phyloP scores from a whole-genome alignment of 2,329 filamentous ascomycete species.

The Metarhizium guizhouense region DNA sequence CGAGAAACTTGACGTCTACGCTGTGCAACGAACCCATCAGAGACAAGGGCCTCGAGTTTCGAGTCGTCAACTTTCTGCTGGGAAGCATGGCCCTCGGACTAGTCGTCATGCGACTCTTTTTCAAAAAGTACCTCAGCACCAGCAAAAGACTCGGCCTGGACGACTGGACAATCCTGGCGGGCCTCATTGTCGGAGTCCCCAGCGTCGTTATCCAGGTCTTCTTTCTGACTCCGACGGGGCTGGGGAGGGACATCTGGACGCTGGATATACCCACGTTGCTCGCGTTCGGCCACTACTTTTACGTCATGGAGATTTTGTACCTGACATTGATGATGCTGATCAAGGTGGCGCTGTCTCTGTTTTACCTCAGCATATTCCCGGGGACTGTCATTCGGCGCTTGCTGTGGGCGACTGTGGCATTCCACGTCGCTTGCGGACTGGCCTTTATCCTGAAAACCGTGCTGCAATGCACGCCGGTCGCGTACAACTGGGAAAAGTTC shows the following conservation, averaged over 20 bases:
- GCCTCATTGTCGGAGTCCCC: neutral
- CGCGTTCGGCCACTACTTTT: slow-evolving; percentile 15
- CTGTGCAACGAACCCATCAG: too few relatives aligned
- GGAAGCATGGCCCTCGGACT: too few relatives aligned
- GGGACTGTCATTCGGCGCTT: slow-evolving; percentile 21
- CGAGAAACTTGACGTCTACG: too few relatives aligned
- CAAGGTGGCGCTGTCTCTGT: slow-evolving; percentile 37
- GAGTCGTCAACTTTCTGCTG: too few relatives aligned
- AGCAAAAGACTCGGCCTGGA: slow-evolving; percentile 21
- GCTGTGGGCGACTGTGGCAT: slow-evolving; percentile 24
- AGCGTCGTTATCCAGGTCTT: too few relatives aligned
- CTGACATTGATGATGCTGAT: slow-evolving; percentile 32
- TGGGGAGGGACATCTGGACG: too few relatives aligned
- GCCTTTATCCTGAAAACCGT: slow-evolving; percentile 28
- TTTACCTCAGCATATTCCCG: slow-evolving; percentile 41
- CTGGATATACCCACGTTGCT: too few relatives aligned
- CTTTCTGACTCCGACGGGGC: too few relatives aligned
- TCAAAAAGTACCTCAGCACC: slow-evolving; percentile 16
- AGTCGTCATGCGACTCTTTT: slow-evolving; percentile 20
- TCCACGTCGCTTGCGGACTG: slow-evolving; percentile 26
- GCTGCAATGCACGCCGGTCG: slow-evolving; percentile 37
- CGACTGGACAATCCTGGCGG: slow-evolving; percentile 20
- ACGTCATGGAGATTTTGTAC: slow-evolving; percentile 29
- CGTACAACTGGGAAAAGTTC: slow-evolving; percentile 32
- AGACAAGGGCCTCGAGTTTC: too few relatives aligned